Evolutionary conservation across 495 filamentous ascomycete genomes (phyloP).

Genomic region (Penicillium maclennaniae): DNA sequence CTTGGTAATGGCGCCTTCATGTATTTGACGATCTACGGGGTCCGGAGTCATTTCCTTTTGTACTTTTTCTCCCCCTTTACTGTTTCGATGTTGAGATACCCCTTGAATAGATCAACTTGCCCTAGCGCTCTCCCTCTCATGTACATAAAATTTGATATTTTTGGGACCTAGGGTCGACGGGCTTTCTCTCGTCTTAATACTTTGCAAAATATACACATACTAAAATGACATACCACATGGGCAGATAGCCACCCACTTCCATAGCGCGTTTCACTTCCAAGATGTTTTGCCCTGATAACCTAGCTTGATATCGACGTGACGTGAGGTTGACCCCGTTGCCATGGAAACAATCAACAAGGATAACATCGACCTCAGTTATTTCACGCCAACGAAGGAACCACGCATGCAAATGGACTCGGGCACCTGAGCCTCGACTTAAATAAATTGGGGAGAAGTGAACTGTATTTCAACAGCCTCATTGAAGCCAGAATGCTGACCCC

Average conservation of each 20-base stretch:
- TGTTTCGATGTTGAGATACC: conserved; percentile 33
- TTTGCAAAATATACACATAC: not conserved
- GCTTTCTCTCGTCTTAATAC: conserved; percentile 11
- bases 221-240: not conserved
- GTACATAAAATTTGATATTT: conserved; percentile 41
- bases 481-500: conserved; percentile 22
- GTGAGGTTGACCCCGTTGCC: conserved; percentile 9
- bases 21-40: conserved; percentile 23
- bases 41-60: conserved; percentile 16
- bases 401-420: not conserved
- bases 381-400: not conserved
- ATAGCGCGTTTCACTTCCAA: not conserved
- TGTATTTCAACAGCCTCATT: not conserved
- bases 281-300: too few species aligned
- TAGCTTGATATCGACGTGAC: not conserved
- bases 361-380: not conserved
- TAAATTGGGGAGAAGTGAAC: not conserved
- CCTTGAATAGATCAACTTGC: conserved; percentile 39
- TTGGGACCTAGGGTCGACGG: conserved; percentile 27
- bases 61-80: conserved; percentile 9
- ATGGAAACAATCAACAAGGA: conserved; percentile 19
- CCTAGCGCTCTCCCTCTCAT: conserved; percentile 30
- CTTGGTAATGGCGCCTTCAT: conserved; percentile 15
- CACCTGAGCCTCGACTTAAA: not conserved
- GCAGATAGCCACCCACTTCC: too few species aligned